Conservation (phyloP, 805 yeast genomes). For the Metschnikowia cerradonensis region DNA sequence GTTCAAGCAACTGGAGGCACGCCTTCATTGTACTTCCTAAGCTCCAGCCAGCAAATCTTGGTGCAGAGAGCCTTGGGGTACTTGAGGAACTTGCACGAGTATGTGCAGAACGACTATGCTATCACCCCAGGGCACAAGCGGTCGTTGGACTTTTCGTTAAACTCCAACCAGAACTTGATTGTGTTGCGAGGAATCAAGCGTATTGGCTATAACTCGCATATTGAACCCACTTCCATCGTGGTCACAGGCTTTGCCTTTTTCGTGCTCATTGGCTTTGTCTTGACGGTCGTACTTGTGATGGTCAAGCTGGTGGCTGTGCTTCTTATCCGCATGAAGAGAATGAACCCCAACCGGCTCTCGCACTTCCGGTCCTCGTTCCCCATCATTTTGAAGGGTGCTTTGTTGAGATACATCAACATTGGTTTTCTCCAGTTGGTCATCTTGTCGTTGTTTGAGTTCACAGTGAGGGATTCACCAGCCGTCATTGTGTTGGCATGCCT, state of each 20-base stretch:
- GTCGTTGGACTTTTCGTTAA: conserved; percentile 33
- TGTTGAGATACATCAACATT: conserved; percentile 74
- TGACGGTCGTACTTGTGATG: conserved; percentile 56
- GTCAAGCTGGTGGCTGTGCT: conserved; percentile 50
- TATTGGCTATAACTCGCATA: conserved; percentile 68
- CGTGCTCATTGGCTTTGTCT: conserved; percentile 67
- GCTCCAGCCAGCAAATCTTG: conserved; percentile 60
- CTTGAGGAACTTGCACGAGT: conserved; percentile 22
- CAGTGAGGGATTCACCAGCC: conserved; percentile 78
- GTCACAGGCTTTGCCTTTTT: conserved; percentile 87
- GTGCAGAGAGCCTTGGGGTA: conserved; percentile 61
- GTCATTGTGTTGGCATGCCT: conserved; percentile 77
- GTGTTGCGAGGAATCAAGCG: conserved; percentile 86
- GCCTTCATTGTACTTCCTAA: conserved; percentile 64
- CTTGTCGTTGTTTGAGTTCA: conserved; percentile 84
- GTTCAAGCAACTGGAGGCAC: conserved; percentile 86
- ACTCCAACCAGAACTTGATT: conserved; percentile 53
- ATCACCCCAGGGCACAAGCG: conserved; percentile 20
- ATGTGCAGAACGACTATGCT: conserved; percentile 13
- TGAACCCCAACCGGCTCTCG: conserved; percentile 44
- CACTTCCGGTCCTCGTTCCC: conserved; percentile 55
- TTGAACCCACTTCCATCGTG: conserved; percentile 81
- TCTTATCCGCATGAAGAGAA: conserved; percentile 44
- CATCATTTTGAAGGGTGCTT: conserved; percentile 66
- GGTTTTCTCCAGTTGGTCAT: conserved; percentile 81